Evolutionary conservation across 2,329 filamentous ascomycete genomes (phyloP).

Genomic region (Sporothrix curviconia): DNA sequence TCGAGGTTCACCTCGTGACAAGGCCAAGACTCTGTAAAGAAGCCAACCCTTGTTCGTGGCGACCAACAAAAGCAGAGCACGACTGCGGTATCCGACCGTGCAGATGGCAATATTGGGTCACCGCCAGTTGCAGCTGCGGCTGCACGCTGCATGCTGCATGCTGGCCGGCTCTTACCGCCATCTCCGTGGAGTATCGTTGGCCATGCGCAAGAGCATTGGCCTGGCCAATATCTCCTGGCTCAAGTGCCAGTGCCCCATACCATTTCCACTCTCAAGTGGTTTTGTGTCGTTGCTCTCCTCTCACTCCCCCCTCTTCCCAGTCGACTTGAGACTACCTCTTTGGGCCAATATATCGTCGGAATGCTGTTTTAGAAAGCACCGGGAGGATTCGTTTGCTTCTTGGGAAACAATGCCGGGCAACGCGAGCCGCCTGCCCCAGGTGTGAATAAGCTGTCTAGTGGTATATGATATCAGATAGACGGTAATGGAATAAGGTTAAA

Average conservation of each 20-base stretch:
- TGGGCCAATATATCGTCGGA: not conserved
- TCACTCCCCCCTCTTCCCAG: no score
- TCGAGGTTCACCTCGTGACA: no score
- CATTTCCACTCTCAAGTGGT: not conserved
- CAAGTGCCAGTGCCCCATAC: not conserved
- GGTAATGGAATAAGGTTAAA: not conserved
- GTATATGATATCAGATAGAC: not conserved
- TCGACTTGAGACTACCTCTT: no score
- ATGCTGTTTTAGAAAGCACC: not conserved
- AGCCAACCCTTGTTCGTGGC: not conserved
- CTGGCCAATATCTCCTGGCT: not conserved
- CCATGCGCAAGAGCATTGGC: not conserved
- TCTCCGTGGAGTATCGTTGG: not conserved
- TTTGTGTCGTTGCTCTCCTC: not conserved
- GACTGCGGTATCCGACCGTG: not conserved
- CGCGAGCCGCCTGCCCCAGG: not conserved
- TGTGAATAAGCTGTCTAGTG: not conserved
- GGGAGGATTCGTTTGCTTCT: not conserved
- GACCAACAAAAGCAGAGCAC: not conserved
- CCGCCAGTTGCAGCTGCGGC: conserved; percentile 1
- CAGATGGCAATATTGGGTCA: not conserved
- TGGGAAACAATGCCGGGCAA: conserved; percentile 7
- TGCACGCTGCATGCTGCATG: not conserved
- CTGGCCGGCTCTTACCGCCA: not conserved
- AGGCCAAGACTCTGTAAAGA: no score